Base-by-base conservation (phyloP, 441 rosid species). In the Populus hybrid region DNA sequence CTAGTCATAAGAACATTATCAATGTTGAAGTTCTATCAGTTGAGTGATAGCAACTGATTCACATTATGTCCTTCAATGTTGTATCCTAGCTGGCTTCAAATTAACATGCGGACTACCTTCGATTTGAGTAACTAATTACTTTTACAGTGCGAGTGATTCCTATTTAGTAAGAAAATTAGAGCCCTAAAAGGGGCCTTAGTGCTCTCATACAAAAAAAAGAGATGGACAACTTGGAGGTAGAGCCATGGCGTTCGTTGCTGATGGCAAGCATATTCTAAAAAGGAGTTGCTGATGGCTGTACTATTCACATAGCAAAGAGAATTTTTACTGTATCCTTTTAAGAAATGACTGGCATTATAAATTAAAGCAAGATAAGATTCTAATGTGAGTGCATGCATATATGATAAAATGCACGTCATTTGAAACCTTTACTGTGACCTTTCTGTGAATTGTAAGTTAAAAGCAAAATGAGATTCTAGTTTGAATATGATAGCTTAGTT, bases 301-400 rank as follows among this genome's bases (percentile, higher is more conserved):
- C 24, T 24, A 24, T 24, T 24, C 24, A 24, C 66, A 20, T 26
- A 69, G 61, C 56, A 61, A 31, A 77, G 68, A 3, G 33, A 68
- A 45, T 50, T 71, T 35, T 56, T 6, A 9, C 61, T 8, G 56
- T n/a, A 9, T 74, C 69, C 72, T 74, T 63, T 56, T 36, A 6
- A 28, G 74, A 61, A 75, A 77, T 76, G 74, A 64, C 80, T 71
- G 45, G 72, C 76, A 18, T 53, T 42, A 23, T 69, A 11, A 71
- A 72, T 64, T 71, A 77, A 77, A 76, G 72, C 33, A n/a, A 71
- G 66, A 64, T 65, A 69, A 69, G 87, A 81, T 87, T 79, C 87
- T 33, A n/a, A 64, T 68, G 65, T 78, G 84, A 79, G 73, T 70
- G 84, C 26, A 64, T 7, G 69, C 26, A 50, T 1, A 0, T 50